Percentiles rank a stretch among this genome's conserved stretches.
phyloP scores from a whole-genome alignment of 495 filamentous ascomycete genomes.

The Penicillium simplicissimum region DNA sequence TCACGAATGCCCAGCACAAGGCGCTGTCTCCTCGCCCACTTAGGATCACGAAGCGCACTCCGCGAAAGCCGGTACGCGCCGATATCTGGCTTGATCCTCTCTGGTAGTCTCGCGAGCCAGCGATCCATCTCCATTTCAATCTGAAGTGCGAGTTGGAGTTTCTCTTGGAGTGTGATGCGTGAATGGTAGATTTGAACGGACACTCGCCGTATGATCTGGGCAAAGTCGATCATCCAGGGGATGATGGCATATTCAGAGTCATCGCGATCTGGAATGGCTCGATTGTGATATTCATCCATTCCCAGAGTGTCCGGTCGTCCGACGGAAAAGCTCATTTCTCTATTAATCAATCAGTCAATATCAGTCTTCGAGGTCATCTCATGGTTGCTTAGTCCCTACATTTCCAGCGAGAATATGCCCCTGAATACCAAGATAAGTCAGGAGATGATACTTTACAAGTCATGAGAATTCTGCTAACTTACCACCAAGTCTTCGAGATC shows the following conservation, averaged over 20 bases:
- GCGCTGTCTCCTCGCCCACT: conserved; percentile 42
- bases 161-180: conserved; percentile 40
- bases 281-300: conserved; percentile 48
- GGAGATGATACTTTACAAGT: not conserved
- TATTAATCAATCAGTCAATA: conserved; percentile 9
- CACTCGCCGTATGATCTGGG: conserved; percentile 41
- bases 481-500: conserved; percentile 50
- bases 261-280: conserved; percentile 39
- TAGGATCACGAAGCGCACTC: conserved; percentile 38
- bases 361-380: not conserved
- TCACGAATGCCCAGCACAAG: conserved; percentile 41
- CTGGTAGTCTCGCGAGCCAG: conserved; percentile 39
- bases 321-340: conserved; percentile 46
- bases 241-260: conserved; percentile 44
- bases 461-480: conserved; percentile 9
- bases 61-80: conserved; percentile 21
- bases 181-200: conserved; percentile 47
- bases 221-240: conserved; percentile 46
- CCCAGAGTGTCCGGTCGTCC: conserved; percentile 45
- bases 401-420: conserved; percentile 46
- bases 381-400: conserved; percentile 22
- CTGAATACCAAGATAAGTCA: conserved; percentile 14
- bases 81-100: conserved; percentile 38
- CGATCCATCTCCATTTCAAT: conserved; percentile 41
- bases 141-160: conserved; percentile 37